Base-by-base conservation (phyloP, 2,329 filamentous ascomycete genomes). In the Falciphora oryzae region DNA sequence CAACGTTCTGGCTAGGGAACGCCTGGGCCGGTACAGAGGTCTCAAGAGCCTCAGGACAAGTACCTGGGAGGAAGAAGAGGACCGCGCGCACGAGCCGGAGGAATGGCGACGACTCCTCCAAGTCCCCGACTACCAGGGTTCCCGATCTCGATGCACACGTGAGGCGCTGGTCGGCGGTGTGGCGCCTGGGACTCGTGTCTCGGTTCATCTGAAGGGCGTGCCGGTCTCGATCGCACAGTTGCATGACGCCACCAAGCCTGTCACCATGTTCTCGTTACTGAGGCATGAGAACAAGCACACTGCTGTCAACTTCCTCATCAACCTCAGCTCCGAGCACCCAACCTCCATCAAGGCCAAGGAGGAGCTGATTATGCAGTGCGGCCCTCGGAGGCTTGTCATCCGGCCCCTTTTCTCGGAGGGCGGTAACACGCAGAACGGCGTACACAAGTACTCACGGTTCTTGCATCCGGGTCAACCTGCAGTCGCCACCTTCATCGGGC, bases 231-330 rank as follows among this genome's bases (percentile, higher is more conserved):
- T 80, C 31, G 77, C 79, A 67, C 75, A 78, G 65, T 78, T 79
- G 0, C 82, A 85, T 70, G 77, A 82, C 70, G 77, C 85, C 60
- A 75, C 83, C 4, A 74, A 78, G 61, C 92, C 93, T 0, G 74
- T 93, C 3, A 86, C 89, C 0, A 79, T 97, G 50, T 96, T 95
- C 80, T 96, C 93, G 1, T 85, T 99, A 7, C 84, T 99, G 59
- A 86, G 92, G 53, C 95, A 99, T 75, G 95, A 99, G 79, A 91
- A 98, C 78, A 99, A 99, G 82, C 89, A 90, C 71, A 92, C 93
- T 18, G 88, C 89, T 3, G 83, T 96, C 75, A 97, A 99, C 79
- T 90, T 94, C 74, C 92, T 93, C 74, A 88, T 99, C 74, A 92
- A 90, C 61, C 85, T 98, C 57, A 92, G 86, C 78, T 90, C 90